These are phyloP conservation scores for Yamadazyma takamatsuzukensis DNA, from an alignment of 805 yeast genomes.

Conservation along the genomic window DNA sequence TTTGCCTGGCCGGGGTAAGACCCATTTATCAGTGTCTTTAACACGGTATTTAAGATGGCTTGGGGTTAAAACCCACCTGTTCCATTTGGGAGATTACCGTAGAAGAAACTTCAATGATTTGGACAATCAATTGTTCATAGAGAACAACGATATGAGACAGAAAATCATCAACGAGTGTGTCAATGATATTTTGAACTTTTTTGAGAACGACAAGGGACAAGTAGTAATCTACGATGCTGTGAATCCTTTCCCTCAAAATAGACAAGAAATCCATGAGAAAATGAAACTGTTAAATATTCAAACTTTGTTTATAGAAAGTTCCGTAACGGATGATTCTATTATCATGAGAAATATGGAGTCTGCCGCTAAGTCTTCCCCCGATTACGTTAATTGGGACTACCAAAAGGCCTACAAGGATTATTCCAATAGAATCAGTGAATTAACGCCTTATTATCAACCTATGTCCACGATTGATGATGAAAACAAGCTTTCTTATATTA, in stretches of 20 bases:
- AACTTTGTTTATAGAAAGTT: conserved; percentile 82
- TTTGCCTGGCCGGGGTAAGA: conserved; percentile 93
- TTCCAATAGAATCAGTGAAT: conserved; percentile 61
- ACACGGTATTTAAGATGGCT: conserved; percentile 94
- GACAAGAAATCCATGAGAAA: conserved; percentile 53
- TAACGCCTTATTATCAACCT: conserved; percentile 70
- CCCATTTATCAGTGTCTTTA: conserved; percentile 85
- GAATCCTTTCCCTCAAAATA: conserved; percentile 70
- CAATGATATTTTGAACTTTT: conserved; percentile 66
- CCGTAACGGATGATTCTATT: conserved; percentile 68
- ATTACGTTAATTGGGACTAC: conserved; percentile 73
- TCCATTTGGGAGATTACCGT: conserved; percentile 90
- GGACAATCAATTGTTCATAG: conserved; percentile 42
- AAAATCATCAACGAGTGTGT: conserved; percentile 61
- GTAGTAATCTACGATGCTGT: conserved; percentile 96
- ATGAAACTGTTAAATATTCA: conserved; percentile 63
- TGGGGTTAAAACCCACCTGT: conserved; percentile 88
- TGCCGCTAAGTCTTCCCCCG: conserved; percentile 85
- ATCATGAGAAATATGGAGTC: conserved; percentile 68
- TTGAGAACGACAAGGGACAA: conserved; percentile 78
- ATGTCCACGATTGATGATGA: conserved; percentile 49
- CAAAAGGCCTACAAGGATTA: conserved; percentile 75
- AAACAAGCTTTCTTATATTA: conserved; percentile 60
- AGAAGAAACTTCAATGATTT: conserved; percentile 47
- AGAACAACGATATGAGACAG: conserved; percentile 52